Evolutionary conservation across 2,329 filamentous ascomycete species (phyloP), one percentile per base, ranked within the genome.

Genomic region (Aspergillus sergii): DNA sequence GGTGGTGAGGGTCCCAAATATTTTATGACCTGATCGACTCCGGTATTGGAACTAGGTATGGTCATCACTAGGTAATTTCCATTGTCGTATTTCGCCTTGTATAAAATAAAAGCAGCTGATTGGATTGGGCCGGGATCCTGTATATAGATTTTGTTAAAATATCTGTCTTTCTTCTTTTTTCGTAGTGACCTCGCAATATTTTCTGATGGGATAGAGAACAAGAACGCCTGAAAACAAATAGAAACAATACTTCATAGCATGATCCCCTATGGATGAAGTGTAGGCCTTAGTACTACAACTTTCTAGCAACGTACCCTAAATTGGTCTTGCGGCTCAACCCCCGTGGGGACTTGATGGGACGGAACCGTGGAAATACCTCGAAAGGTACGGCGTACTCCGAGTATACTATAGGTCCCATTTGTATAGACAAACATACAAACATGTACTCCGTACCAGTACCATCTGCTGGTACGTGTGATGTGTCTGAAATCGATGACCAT

Each of bases 1-100:
- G 94, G 95, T 68, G 95, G 94, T 58, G 95, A 89, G 73, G 87
- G 87, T 5, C 87, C 87, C 10, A 89, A 89, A 74, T 90, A 90
- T 71, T 82, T 84, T 59, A 83, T 89, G 79, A 89, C 87, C 55
- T 83, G 74, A 67, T 55, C 16, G 14, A 32, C n/a, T 4, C 28
- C 28, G 28, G 26, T 50, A 28, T 57, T 39, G n/a, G 55, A 32
- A 32, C 53, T 51, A 51, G 21, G 55, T 39, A 41, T 34, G 23
- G 46, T 26, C 45, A 36, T 6, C 30, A 26, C 30, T 48, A 21
- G 45, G 45, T 55, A 55, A 55, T 55, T 39, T 23, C 39, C n/a
- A 23, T 12, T 26, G 34, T 39, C 9, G 21, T 39, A 39, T 34
- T 51, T 41, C 34, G 57, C 36, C 46, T 30, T 59, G 58, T 59